These are phyloP conservation scores for Ustilago curta DNA, from an alignment of 1,284 basidiomycete genomes.

Conservation along the genomic window DNA sequence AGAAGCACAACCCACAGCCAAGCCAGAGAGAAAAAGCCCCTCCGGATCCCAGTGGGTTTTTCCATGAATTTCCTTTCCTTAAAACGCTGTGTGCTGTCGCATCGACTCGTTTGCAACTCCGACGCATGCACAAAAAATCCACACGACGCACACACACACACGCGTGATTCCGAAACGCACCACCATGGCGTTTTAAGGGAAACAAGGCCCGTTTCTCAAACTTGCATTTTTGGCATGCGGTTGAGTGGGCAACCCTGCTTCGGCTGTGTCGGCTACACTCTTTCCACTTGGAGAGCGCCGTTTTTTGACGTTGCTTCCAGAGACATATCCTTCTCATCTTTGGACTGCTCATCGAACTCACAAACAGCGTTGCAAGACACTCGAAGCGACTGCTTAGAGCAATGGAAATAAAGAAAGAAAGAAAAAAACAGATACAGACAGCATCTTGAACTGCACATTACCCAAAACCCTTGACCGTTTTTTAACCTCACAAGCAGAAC, in stretches of 20 bases:
- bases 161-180: too few species aligned
- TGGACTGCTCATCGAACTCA: not conserved
- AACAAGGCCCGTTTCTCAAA: too few species aligned
- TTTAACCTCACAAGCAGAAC: constrained; percentile 54
- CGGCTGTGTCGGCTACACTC: too few species aligned
- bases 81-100: not conserved
- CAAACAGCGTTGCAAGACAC: too few species aligned
- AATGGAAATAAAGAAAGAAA: too few species aligned
- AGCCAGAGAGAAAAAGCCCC: not conserved
- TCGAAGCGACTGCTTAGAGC: not conserved
- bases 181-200: too few species aligned
- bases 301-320: too few species aligned
- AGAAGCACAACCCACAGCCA: not conserved
- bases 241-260: too few species aligned
- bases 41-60: not conserved
- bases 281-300: not conserved
- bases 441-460: not conserved
- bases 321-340: too few species aligned
- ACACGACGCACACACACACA: constrained; percentile 1
- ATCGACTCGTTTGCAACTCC: constrained; percentile 4
- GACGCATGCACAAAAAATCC: not conserved
- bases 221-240: too few species aligned
- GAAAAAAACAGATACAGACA: constrained; percentile 8
- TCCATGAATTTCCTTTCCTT: not conserved
- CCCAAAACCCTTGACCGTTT: not conserved